Base-by-base conservation (phyloP, 1,139 yeast species). In the Yamadazyma sp. region DNA sequence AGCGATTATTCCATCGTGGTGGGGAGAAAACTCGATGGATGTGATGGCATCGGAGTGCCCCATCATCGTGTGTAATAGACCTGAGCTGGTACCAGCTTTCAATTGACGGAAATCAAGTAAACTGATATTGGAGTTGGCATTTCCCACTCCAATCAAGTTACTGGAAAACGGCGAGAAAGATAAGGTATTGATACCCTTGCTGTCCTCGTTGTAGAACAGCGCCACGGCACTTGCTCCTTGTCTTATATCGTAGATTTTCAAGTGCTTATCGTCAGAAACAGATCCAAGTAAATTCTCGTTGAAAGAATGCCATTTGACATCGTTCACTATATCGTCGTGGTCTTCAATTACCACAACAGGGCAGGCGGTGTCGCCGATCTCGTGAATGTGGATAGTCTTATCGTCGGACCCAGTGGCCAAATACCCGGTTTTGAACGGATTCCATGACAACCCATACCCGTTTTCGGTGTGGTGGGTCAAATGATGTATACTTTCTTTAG, bases 391-490 rank as follows among this genome's bases (percentile, higher is more conserved):
- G 15, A 81, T 70, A 0, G 80, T 67, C 27, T 68, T 63, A 54
- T 84, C 94, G 54, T 84, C 89, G 0, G 89, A 70, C 0, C 79
- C 74, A 2, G 86, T 75, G 25, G 81, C 60, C 20, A 86, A 59
- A 26, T 68, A 64, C 2, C 82, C 84, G 34, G 64, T 52, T 6
- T 60, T 56, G 23, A 61, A 56, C 0, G 71, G 61, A 50, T 73
- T 82, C 83, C 90, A 86, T 5, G 81, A 65, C 28, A 86, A 59
- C 4, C 94, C 94, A 52, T 82, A 85, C 0, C 92, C 92, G 46
- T 84, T 84, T 13, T 70, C 78, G 2, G 61, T 59, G 52, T 84
- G 92, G 31, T 78, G 80, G n/a, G 64, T 57, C 36, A 80, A 61
- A 39, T 61, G 70, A 18, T 53, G 50, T 9, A 52, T 43, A 33